A percentile compares a stretch with the other conserved stretches of the same genome.
Evolutionary conservation across 129 eudicot genomes (phyloP).

Genomic region (Pittosporum tobira): DNA sequence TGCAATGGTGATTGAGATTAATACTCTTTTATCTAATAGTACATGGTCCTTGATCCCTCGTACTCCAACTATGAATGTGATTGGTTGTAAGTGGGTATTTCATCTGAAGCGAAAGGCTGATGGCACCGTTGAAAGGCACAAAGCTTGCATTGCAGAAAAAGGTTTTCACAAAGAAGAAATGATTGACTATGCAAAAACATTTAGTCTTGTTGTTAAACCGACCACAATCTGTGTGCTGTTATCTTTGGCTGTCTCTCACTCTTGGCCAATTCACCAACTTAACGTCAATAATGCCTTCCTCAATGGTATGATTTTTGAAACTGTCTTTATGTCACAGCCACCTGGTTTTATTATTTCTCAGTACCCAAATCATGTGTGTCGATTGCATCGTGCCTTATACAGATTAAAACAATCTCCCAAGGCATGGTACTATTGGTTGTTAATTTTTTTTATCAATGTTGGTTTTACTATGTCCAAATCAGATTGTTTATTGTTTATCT

Average conservation of each 20-base stretch:
- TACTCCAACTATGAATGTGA: not conserved
- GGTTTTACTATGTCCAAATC: not conserved
- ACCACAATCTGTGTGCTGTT: not conserved
- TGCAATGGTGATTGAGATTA: too few relatives aligned
- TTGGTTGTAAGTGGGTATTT: constrained; percentile 4
- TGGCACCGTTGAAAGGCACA: not conserved
- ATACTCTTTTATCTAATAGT: too few relatives aligned
- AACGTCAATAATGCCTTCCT: constrained; percentile 10
- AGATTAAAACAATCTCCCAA: not conserved
- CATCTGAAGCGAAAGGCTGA: not conserved
- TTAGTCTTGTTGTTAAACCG: constrained; percentile 6
- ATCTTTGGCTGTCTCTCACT: not conserved
- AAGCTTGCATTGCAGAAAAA: not conserved
- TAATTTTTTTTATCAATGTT: not conserved
- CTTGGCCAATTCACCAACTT: not conserved
- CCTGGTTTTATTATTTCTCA: not conserved
- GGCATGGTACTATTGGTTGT: not conserved
- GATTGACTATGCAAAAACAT: constrained; percentile 6
- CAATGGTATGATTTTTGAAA: not conserved
- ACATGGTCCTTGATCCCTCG: not conserved
- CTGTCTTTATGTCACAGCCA: constrained; percentile 5
- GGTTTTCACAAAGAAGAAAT: constrained; percentile 3
- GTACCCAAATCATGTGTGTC: not conserved
- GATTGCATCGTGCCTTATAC: not conserved
- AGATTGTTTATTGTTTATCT: not conserved